phyloP scores from a whole-genome alignment of 1,284 basidiomycete genomes.

The Ustilago nuda region DNA sequence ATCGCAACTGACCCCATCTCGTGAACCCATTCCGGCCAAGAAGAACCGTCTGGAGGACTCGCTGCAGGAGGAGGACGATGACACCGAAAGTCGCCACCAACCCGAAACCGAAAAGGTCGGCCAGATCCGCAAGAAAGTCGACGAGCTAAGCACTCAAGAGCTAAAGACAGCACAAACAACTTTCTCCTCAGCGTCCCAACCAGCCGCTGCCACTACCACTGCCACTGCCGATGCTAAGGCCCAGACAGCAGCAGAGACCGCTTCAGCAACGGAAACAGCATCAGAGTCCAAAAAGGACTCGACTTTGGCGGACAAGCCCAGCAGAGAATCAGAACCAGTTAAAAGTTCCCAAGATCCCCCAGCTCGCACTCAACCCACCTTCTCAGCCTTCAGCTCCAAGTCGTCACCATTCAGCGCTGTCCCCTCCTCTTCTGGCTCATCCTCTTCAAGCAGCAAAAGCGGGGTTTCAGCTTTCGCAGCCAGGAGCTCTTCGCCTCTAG shows the following conservation, averaged over 20 bases:
- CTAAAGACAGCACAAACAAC: constrained; percentile 12
- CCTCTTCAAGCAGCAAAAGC: constrained; percentile 13
- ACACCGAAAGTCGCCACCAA: constrained; percentile 17
- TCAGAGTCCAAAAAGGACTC: constrained; percentile 1
- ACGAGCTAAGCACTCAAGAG: constrained; percentile 57
- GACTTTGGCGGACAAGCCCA: not conserved
- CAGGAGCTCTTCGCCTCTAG: constrained; percentile 26
- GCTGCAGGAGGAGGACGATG: constrained; percentile 35
- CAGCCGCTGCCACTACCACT: not conserved
- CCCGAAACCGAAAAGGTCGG: constrained; percentile 59
- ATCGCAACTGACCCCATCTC: constrained; percentile 30
- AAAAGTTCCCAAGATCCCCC: constrained; percentile 26
- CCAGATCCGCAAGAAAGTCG: constrained; percentile 59
- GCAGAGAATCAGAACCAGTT: constrained; percentile 3
- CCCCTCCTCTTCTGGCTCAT: constrained; percentile 45
- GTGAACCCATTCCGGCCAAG: constrained; percentile 55
- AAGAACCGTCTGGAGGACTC: constrained; percentile 58
- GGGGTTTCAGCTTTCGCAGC: constrained; percentile 34
- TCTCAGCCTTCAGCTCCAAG: constrained; percentile 55
- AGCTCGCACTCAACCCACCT: constrained; percentile 48
- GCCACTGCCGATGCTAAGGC: constrained; percentile 1
- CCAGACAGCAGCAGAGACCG: not conserved
- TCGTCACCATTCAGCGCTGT: constrained; percentile 49
- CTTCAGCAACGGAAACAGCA: not conserved
- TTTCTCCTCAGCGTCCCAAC: not conserved